Evolutionary conservation across 176 grass and related monocot genomes (phyloP).

Genomic region (Raddia guianensis): DNA sequence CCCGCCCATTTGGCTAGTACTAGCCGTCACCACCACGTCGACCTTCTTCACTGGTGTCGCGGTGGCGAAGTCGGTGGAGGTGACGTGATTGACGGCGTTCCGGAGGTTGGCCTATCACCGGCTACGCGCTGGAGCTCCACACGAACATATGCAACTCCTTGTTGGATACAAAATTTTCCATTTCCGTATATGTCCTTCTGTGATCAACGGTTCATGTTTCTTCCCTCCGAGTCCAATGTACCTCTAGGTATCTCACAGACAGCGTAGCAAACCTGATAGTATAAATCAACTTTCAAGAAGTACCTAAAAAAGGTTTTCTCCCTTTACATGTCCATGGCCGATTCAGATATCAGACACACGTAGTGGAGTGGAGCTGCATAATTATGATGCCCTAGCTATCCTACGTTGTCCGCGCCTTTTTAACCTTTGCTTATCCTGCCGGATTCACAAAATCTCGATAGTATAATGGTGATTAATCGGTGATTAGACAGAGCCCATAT

Average conservation of each 20-base stretch:
- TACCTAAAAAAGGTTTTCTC: not conserved
- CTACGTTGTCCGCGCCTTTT: not conserved
- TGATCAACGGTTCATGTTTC: no score
- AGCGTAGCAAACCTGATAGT: not conserved
- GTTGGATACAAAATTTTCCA: conserved; percentile 9
- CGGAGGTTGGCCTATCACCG: no score
- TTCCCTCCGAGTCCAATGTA: no score
- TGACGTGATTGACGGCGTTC: no score
- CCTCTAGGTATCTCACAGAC: no score
- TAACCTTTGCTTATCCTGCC: not conserved
- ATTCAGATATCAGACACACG: conserved; percentile 1
- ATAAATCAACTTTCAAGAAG: not conserved
- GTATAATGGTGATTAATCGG: not conserved
- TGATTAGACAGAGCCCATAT: not conserved
- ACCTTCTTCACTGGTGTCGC: no score
- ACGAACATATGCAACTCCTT: conserved; percentile 99
- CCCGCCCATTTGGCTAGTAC: no score
- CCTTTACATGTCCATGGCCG: not conserved
- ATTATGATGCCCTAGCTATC: conserved; percentile 38
- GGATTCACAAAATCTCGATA: not conserved
- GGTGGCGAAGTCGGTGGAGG: no score
- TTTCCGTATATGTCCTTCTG: no score
- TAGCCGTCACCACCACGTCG: no score
- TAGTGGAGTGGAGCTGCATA: not conserved
- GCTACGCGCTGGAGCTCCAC: conserved; percentile 98